Evolutionary conservation across 768 basidiomycete genomes (phyloP).

Genomic region (Boletus speciosus): DNA sequence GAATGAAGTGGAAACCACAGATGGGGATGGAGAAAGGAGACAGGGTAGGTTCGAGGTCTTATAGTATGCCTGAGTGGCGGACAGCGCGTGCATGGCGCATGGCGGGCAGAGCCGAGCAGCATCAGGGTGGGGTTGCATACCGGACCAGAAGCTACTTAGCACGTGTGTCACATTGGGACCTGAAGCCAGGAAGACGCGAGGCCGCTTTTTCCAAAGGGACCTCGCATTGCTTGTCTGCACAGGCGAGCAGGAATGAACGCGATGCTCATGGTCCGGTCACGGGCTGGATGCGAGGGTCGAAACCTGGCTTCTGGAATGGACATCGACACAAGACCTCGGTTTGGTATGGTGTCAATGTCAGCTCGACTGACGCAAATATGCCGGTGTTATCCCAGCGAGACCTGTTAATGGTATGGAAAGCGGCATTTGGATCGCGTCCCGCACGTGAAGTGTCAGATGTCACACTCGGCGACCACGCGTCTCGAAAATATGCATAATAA

Average conservation of each 20-base stretch:
- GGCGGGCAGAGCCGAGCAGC: slow-evolving; percentile 23
- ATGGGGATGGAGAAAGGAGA: slow-evolving; percentile 12
- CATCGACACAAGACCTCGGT: not conserved
- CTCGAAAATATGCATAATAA: slow-evolving; percentile 13
- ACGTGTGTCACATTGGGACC: slow-evolving; percentile 23
- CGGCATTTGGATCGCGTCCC: not conserved
- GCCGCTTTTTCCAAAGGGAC: slow-evolving; percentile 30
- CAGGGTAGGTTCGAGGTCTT: slow-evolving; percentile 14
- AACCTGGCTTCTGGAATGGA: slow-evolving; percentile 17
- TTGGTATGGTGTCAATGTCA: not conserved
- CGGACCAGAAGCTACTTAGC: slow-evolving; percentile 17
- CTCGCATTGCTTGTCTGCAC: slow-evolving; percentile 26
- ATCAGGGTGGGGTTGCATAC: slow-evolving; percentile 20
- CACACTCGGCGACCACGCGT: slow-evolving; percentile 18
- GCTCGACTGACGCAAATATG: slow-evolving; percentile 6
- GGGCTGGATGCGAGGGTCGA: slow-evolving; percentile 4
- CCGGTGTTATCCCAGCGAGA: not conserved
- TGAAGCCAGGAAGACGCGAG: slow-evolving; percentile 32
- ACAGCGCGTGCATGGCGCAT: slow-evolving; percentile 29
- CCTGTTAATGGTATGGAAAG: not conserved
- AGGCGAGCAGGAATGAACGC: slow-evolving; percentile 31
- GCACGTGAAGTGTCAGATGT: slow-evolving; percentile 10
- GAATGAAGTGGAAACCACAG: slow-evolving; percentile 17
- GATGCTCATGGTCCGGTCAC: slow-evolving; percentile 19
- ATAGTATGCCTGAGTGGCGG: slow-evolving; percentile 21